Evolutionary conservation across 1,139 yeast species (phyloP).

Genomic region (Kurtzmaniella quercitrusa): DNA sequence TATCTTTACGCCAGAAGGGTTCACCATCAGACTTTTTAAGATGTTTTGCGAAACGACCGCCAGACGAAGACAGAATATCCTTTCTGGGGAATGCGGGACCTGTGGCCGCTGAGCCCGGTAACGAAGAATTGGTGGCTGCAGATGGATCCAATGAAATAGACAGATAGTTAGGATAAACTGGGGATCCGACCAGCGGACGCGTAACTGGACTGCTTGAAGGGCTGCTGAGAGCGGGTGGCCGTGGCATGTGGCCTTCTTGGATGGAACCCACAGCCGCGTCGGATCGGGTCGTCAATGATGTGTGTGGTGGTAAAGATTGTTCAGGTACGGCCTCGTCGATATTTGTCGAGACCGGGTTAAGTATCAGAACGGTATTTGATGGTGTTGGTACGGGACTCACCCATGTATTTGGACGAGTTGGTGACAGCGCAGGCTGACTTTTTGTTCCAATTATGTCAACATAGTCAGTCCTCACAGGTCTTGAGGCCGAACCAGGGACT

Average conservation of each 20-base stretch:
- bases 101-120: neutral
- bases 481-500: neutral
- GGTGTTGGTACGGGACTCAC: neutral
- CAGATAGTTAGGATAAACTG: neutral
- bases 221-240: neutral
- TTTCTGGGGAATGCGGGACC: neutral
- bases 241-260: neutral
- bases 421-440: neutral
- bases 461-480: neutral
- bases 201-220: conserved; percentile 1
- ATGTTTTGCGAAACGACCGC: conserved; percentile 35
- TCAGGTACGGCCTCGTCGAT: neutral
- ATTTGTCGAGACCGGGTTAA: neutral
- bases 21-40: conserved; percentile 89
- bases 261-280: neutral
- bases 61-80: neutral
- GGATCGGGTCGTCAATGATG: neutral
- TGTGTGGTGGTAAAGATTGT: neutral
- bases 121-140: neutral
- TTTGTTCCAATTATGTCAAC: neutral
- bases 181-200: conserved; percentile 3
- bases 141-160: neutral
- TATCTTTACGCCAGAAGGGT: conserved; percentile 84
- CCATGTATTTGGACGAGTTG: neutral
- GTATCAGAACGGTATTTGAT: neutral